Evolutionary conservation across 257 asterid genomes (phyloP), one percentile per base, ranked within the genome.

Genomic region (Sherardia arvensis): DNA sequence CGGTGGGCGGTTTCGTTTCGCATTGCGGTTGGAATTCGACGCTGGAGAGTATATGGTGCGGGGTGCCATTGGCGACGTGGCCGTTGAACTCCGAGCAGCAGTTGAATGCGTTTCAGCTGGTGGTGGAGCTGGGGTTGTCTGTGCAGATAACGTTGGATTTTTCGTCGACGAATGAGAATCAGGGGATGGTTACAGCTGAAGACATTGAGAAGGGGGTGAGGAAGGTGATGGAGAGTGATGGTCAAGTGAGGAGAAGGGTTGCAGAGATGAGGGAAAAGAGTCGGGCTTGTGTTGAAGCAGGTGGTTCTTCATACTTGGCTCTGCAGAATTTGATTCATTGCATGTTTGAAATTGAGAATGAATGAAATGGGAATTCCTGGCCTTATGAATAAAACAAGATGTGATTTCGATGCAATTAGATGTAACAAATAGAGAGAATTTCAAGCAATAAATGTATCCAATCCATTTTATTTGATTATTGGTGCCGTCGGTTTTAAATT

Each of bases 21-120:
- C 76, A 66, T 8, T 72, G 76, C 25, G 76, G 72, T 2, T 72
- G 76, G 76, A 72, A 72, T 60, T 72, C 76, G 7, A 66, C 23
- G 15, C 11, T 72, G 22, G 76, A 66, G 58, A 72, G 72, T 29
- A 22, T 72, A 5, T 72, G 72, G 72, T 51, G 48, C 29, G 76
- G 76, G 4, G 72, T 72, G 57, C 76, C 76, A 0, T 20, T 72
- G 10, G 76, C 72, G 1, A 61, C 72, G 4, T 72, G 76, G 76
- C 76, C 76, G 7, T 26, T 72, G 12, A 25, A 61, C 14, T 61
- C 68, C 4, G 72, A 72, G 56, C 76, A 72, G 5, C 76, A 72
- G 10, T 11, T 61, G 7, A 66, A 72, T 53, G 64, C 76, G 18
- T 72, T 66, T 27, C 71, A 72, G 28, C 7, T 72, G 48, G 68